Percentiles rank a stretch among this genome's conserved stretches.
These are phyloP conservation scores for Fusarium transvaalense DNA, from an alignment of 2,329 filamentous ascomycete species.

Conservation along the genomic window DNA sequence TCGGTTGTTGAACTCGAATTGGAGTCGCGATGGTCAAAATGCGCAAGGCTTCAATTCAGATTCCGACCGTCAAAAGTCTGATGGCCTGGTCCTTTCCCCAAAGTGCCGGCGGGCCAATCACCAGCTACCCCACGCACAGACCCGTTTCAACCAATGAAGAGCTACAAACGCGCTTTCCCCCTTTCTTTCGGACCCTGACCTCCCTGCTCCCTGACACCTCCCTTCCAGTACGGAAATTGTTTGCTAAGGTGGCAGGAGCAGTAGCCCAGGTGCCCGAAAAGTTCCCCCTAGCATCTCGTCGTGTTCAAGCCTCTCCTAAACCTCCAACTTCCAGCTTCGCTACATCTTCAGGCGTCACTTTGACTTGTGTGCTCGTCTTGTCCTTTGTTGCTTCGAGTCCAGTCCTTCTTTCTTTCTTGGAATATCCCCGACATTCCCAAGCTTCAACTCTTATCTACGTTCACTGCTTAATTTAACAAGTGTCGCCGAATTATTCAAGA, in stretches of 20 bases:
- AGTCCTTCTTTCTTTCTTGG: constrained; percentile 49
- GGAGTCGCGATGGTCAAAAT: constrained; percentile 41
- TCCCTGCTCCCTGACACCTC: constrained; percentile 50
- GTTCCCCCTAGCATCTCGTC: constrained; percentile 54
- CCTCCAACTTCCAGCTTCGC: constrained; percentile 48
- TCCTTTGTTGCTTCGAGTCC: constrained; percentile 33
- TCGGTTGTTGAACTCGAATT: constrained; percentile 33
- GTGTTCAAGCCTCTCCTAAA: constrained; percentile 46
- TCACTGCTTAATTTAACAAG: constrained; percentile 50
- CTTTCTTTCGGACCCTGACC: constrained; percentile 57
- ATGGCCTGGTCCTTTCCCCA: constrained; percentile 43
- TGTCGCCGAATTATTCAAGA: constrained; percentile 54
- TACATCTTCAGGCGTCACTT: constrained; percentile 46
- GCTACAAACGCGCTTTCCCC: constrained; percentile 56
- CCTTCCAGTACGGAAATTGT: constrained; percentile 62
- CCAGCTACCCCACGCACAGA: constrained; percentile 49
- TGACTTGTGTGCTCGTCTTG: constrained; percentile 43
- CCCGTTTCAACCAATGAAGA: constrained; percentile 48
- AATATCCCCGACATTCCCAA: constrained; percentile 45
- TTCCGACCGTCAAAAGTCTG: constrained; percentile 51
- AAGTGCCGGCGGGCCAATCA: constrained; percentile 51
- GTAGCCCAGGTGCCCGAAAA: constrained; percentile 55
- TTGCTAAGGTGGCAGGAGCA: constrained; percentile 58
- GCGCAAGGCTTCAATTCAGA: constrained; percentile 42
- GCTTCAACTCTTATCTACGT: constrained; percentile 47